Evolutionary conservation across 75 land plant species (phyloP), one percentile per base, ranked within the genome.

Genomic region (Pinus tabuliformis): DNA sequence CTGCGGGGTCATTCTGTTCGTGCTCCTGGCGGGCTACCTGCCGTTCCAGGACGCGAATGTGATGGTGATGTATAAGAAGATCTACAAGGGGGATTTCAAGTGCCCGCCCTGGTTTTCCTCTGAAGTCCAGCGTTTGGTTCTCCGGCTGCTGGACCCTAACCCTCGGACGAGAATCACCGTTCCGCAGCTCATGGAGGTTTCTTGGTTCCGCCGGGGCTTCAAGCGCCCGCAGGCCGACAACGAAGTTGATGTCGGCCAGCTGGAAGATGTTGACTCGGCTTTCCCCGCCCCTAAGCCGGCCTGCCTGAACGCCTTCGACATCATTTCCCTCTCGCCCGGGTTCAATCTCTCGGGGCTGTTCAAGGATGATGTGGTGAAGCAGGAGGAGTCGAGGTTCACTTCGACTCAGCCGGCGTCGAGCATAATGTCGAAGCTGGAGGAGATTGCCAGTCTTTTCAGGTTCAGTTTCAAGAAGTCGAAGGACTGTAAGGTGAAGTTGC

Each of bases 41-140:
- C 76, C 76, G 5, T 75, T 75, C 30, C 15, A 18, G 12, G 61
- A 33, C 17, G 76, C 62, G 30, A 75, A 75, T 30, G 5, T 75
- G 36, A 18, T 75, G 72, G n/a, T 15, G 24, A 58, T 75, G 76
- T 75, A 57, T 70, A 57, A 70, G 36, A 75, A 86, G 83, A 80
- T 86, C 28, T 74, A 76, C 57, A 81, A 80, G 36, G 88, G 84
- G 22, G 87, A 86, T 8, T 86, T 84, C 73, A 22, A 78, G 14
- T 84, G 65, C 42, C 88, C 88, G 11, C n/a, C 61, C 30, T 86
- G 88, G 88, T 84, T 86, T 66, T 86, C 88, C 33, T 36, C 88
- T 39, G 87, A 80, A 7, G 83, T 76, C 5, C 72, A 61, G 77
- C 80, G 62, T 42, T 45, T 86, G 58, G 77, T 86, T 8, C 42